Conservation (phyloP, 352 stramenopile species). For the Phytophthora palmivora region DNA sequence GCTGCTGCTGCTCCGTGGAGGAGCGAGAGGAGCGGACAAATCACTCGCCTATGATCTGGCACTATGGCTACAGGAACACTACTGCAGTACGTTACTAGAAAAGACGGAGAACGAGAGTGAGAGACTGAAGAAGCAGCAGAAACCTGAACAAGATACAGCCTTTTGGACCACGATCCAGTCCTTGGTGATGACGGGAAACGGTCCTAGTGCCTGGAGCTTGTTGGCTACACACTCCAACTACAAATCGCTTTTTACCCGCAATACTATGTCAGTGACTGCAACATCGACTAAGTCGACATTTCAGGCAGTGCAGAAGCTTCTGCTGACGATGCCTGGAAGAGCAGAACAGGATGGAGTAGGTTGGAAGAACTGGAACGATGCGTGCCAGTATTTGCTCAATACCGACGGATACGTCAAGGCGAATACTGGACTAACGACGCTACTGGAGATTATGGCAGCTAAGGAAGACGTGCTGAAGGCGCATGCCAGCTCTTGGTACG, state of each 20-base stretch:
- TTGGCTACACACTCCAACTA: slow-evolving; percentile 65
- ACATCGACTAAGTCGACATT: slow-evolving; percentile 58
- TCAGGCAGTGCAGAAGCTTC: slow-evolving; percentile 63
- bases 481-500: slow-evolving; percentile 68
- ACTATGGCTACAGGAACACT: slow-evolving; percentile 81
- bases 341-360: slow-evolving; percentile 26
- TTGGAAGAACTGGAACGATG: slow-evolving; percentile 77
- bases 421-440: slow-evolving; percentile 49
- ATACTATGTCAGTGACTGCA: slow-evolving; percentile 48
- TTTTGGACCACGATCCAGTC: slow-evolving; percentile 78
- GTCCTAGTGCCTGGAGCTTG: slow-evolving; percentile 63
- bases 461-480: slow-evolving; percentile 53
- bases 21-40: slow-evolving; percentile 56
- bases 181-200: slow-evolving; percentile 59
- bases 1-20: slow-evolving; percentile 71
- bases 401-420: slow-evolving; percentile 61
- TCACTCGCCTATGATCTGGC: slow-evolving; percentile 75
- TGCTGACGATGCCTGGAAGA: slow-evolving; percentile 72
- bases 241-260: slow-evolving; percentile 54
- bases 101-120: slow-evolving; percentile 55
- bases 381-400: slow-evolving; percentile 63
- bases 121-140: slow-evolving; percentile 44
- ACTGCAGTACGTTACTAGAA: slow-evolving; percentile 60
- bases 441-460: slow-evolving; percentile 66
- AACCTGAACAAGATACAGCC: slow-evolving; percentile 47